Base-by-base conservation (phyloP, 2,329 filamentous ascomycete species). In the Pleomassaria siparia region DNA sequence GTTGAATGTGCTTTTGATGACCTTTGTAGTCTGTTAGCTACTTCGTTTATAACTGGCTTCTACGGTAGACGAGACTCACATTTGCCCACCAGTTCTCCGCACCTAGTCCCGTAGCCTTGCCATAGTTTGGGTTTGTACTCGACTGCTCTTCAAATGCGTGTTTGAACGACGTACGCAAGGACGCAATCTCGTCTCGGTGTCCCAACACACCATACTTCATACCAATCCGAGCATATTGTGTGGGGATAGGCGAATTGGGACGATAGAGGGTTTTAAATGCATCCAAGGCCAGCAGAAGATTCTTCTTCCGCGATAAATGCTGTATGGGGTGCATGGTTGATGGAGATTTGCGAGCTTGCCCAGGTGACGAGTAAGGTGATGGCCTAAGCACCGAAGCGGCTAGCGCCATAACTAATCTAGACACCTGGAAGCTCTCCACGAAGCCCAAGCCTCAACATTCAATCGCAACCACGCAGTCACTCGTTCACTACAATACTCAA, bases 261-360 rank as follows among this genome's bases (percentile, higher is more conserved):
- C 65, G 70, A 65, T 84, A 85, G 2, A 87, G 70, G 0, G 83
- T 87, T n/a, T 80, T 82, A 55, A 85, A 86, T 4, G 83, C 83
- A 62, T 87, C 83, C 44, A 86, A 80, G 50, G 80, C 82, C 1
- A 86, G 64, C 0, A 86, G 66, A 2, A 86, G 72, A 50, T 81
- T 80, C 43, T 55, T 66, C 44, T 58, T 64, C 22, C 46, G 32
- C n/a, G 42, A 10, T 5, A 52, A 32, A 43, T 36, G 22, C 29
- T 48, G 44, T 21, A 54, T 50, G 15, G 53, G 49, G 44, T 30
- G 39, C 53, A 54, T 55, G 40, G 3, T 53, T 46, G 33, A 46
- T 46, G 11, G 26, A 35, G 41, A 11, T 30, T 21, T 12, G 21
- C 26, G 37, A 40, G 16, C 8, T 35, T 20, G 39, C 4, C 21